Evolutionary conservation across 108 stramenopile species (phyloP).

Genomic region (Mediolabrus comicus): DNA sequence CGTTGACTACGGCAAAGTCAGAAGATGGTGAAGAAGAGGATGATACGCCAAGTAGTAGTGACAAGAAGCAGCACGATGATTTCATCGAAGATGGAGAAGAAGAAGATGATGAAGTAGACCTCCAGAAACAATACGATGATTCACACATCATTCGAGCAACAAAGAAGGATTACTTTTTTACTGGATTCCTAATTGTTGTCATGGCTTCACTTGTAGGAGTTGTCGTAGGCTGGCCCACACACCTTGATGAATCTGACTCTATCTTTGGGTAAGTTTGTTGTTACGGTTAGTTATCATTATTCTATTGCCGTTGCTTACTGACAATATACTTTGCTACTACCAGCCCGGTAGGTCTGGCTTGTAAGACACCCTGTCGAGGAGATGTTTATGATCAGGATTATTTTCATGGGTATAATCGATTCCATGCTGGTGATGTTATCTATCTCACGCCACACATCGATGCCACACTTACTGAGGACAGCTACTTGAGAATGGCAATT

Average conservation of each 20-base stretch:
- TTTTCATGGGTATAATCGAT: slow-evolving; percentile 42
- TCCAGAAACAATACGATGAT: slow-evolving; percentile 15
- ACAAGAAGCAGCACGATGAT: neutral
- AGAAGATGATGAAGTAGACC: neutral
- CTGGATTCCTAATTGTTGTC: slow-evolving; percentile 32
- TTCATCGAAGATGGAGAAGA: slow-evolving; percentile 7
- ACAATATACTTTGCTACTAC: too few species aligned
- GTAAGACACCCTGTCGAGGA: slow-evolving; percentile 45
- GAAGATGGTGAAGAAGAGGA: slow-evolving; percentile 4
- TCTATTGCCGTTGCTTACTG: too few species aligned
- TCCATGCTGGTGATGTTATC: slow-evolving; percentile 43
- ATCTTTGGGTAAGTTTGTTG: too few species aligned
- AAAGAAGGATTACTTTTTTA: slow-evolving; percentile 45
- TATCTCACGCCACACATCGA: slow-evolving; percentile 47
- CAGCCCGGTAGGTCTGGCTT: slow-evolving; percentile 51
- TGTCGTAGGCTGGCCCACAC: slow-evolving; percentile 42
- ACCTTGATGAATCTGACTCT: slow-evolving; percentile 47
- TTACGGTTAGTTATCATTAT: too few species aligned
- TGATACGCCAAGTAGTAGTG: neutral
- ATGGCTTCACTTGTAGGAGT: slow-evolving; percentile 48
- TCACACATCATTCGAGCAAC: slow-evolving; percentile 55
- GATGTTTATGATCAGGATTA: slow-evolving; percentile 46
- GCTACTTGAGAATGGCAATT: slow-evolving; percentile 14
- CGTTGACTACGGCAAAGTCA: neutral
- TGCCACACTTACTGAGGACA: slow-evolving; percentile 29